Percentiles rank a stretch among this genome's conserved stretches.
Evolutionary conservation across 495 filamentous ascomycete species (phyloP).

Genomic region (Sporormia fimetaria): DNA sequence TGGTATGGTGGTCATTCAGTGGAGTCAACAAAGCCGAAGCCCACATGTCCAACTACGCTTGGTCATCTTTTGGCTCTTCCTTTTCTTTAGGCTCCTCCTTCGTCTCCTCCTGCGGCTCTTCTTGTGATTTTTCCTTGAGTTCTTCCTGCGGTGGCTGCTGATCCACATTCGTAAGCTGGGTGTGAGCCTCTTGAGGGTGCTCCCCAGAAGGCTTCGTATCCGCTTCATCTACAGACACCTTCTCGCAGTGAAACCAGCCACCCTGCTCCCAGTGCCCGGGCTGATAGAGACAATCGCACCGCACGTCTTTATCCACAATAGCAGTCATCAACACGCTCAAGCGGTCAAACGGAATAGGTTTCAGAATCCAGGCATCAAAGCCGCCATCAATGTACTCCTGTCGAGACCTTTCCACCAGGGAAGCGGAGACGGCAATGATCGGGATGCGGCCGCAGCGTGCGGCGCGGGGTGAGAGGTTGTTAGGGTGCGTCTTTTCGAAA

Average conservation of each 20-base stretch:
- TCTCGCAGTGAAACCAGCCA: slow-evolving; percentile 31
- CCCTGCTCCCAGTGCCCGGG: slow-evolving; percentile 34
- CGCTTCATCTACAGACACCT: slow-evolving; percentile 3
- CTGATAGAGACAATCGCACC: slow-evolving; percentile 27
- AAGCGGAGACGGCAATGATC: slow-evolving; percentile 86
- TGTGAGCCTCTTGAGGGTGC: background rate
- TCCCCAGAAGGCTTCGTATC: slow-evolving; percentile 4
- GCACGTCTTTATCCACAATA: slow-evolving; percentile 28
- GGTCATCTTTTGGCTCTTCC: too few species aligned
- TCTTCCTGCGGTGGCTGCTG: background rate
- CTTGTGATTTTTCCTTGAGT: background rate
- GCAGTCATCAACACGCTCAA: slow-evolving; percentile 32
- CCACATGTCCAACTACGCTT: too few species aligned
- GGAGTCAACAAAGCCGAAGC: too few species aligned
- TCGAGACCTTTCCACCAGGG: slow-evolving; percentile 59
- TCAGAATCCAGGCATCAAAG: slow-evolving; percentile 79
- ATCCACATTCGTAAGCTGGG: background rate
- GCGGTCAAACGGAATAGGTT: slow-evolving; percentile 33
- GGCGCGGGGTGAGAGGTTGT: slow-evolving; percentile 39
- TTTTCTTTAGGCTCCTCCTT: background rate
- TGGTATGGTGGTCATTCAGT: too few species aligned
- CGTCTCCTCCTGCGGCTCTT: background rate
- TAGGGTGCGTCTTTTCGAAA: slow-evolving; percentile 42
- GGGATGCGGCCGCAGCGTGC: slow-evolving; percentile 49
- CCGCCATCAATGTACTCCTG: slow-evolving; percentile 65